Evolutionary conservation across 2,329 filamentous ascomycete genomes (phyloP), one percentile per base, ranked within the genome.

Genomic region (Coniella vitis): DNA sequence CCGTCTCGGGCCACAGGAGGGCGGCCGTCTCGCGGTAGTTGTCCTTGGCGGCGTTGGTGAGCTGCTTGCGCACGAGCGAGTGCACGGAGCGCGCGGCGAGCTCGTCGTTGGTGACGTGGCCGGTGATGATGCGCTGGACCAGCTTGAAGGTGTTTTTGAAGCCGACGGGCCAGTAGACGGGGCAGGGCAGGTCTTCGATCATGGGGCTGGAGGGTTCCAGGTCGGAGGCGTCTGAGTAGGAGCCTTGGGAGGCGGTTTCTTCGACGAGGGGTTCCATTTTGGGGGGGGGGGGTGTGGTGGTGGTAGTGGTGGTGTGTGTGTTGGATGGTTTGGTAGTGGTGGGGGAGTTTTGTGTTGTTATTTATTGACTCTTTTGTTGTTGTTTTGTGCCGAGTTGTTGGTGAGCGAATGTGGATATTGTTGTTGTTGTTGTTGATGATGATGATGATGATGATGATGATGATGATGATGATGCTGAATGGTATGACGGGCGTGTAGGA

Each of bases 41-140:
- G 16, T 53, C 51, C 39, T 41, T 50, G 39, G 51, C 51, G 7
- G 51, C 51, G 36, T 50, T 49, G 29, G 38, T 40, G n/a, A 53
- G 43, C 43, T 53, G 51, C 31, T 53, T 53, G 43, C 51, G 51
- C 42, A 53, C 51, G 16, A 53, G 47, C 38, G 48, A 38, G 51
- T 53, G 51, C 29, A 53, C 43, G 38, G 43, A 47, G 14, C 51
- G 51, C 3, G 51, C 51, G 5, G 51, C 51, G 10, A 47, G 46
- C 51, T 62, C 53, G 45, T 60, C 57, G 31, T 59, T 48, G 34
- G 60, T 56, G 31, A 64, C 47, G 31, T 55, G 43, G 46, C 58
- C 61, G 54, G 56, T 51, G 19, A 54, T 55, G 49, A 63, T 54
- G 42, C 60, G 60, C 12, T 55, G 55, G 8, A 59, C 31, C 2